These are phyloP conservation scores for Zostera marina DNA, from an alignment of 116 monocot genomes.

Conservation along the genomic window DNA sequence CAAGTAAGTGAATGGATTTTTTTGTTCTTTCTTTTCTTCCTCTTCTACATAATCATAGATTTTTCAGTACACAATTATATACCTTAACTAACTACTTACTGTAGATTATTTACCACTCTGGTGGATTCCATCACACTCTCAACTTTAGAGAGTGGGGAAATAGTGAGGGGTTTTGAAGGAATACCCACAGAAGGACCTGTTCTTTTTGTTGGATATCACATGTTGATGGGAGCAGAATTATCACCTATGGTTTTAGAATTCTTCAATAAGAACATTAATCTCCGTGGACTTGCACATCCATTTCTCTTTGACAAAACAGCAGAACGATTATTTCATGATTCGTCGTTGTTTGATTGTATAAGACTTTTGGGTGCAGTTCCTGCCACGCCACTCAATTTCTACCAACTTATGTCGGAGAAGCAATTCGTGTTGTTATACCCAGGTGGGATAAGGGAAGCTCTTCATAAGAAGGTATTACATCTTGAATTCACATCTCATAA, in stretches of 20 bases:
- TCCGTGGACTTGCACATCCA: slow-evolving; percentile 30
- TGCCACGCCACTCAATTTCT: slow-evolving; percentile 18
- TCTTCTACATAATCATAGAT: no score
- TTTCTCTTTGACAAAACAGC: slow-evolving; percentile 12
- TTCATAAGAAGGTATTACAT: slow-evolving; percentile 23
- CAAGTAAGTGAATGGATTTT: slow-evolving; percentile 6
- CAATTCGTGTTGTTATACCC: slow-evolving; percentile 32
- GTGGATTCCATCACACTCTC: slow-evolving; percentile 21
- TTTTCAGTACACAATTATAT: no score
- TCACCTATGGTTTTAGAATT: slow-evolving; percentile 13
- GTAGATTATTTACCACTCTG: slow-evolving; percentile 7
- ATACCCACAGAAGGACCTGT: slow-evolving; percentile 38
- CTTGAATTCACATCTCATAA: not conserved
- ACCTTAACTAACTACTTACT: not conserved
- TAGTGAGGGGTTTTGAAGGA: slow-evolving; percentile 25
- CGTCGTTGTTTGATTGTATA: slow-evolving; percentile 6
- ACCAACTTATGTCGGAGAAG: slow-evolving; percentile 18
- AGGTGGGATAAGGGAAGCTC: slow-evolving; percentile 31
- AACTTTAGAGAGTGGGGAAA: slow-evolving; percentile 28
- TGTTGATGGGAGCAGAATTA: slow-evolving; percentile 29
- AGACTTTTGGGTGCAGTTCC: slow-evolving; percentile 29
- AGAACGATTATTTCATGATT: slow-evolving; percentile 4
- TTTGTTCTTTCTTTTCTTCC: no score
- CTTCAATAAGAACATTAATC: slow-evolving; percentile 12
- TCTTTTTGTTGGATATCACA: slow-evolving; percentile 36